These are phyloP conservation scores for Brettanomyces nanus DNA, from an alignment of 805 yeast genomes.

Conservation along the genomic window DNA sequence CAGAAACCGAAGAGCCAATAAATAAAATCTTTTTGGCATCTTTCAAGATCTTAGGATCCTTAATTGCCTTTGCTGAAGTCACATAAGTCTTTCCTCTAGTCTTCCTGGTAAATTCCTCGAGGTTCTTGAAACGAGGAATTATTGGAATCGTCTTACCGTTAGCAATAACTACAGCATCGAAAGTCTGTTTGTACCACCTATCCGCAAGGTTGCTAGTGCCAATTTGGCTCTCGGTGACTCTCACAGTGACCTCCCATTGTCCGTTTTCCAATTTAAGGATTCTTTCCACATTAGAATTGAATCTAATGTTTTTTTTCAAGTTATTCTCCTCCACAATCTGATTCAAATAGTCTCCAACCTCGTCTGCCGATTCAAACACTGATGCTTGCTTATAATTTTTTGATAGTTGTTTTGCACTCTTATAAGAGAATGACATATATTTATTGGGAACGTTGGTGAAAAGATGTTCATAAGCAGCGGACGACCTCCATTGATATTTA, in stretches of 20 bases:
- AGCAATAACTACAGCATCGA: conserved; percentile 57
- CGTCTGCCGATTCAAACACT: conserved; percentile 19
- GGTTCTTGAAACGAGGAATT: conserved; percentile 38
- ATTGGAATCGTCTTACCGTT: conserved; percentile 56
- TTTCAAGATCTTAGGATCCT: conserved; percentile 33
- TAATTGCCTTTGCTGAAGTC: conserved; percentile 47
- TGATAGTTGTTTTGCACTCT: neutral
- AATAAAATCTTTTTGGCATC: conserved; percentile 32
- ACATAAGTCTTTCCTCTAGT: conserved; percentile 39
- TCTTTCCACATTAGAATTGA: conserved; percentile 32
- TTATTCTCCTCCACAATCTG: conserved; percentile 14
- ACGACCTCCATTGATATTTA: conserved; percentile 28
- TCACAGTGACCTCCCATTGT: conserved; percentile 28
- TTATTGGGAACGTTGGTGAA: conserved; percentile 36
- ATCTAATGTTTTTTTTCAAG: conserved; percentile 27
- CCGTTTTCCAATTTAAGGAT: conserved; percentile 22
- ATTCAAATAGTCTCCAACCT: conserved; percentile 10
- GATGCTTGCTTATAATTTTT: neutral
- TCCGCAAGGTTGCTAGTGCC: conserved; percentile 5
- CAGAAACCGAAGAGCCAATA: conserved; percentile 36
- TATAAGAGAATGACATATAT: conserved; percentile 33
- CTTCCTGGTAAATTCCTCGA: conserved; percentile 15
- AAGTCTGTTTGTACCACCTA: conserved; percentile 37
- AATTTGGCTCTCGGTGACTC: conserved; percentile 6
- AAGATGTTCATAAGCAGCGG: conserved; percentile 31